A percentile compares a stretch with the other conserved stretches of the same genome.
Conservation (phyloP, 768 basidiomycete species). For the Lentinula guzmanii region DNA sequence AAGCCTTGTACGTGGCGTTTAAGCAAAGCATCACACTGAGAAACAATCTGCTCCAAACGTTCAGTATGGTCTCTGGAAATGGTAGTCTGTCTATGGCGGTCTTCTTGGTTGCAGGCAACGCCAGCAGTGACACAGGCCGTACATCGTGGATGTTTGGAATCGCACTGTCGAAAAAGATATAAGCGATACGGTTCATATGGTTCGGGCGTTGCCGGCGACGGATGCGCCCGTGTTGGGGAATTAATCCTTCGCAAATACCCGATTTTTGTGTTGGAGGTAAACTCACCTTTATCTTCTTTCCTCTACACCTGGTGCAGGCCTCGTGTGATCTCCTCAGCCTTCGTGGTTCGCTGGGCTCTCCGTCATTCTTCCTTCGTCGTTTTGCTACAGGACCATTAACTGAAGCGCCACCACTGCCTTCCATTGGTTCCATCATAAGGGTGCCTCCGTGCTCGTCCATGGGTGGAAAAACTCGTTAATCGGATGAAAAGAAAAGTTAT, state of each 20-base stretch:
- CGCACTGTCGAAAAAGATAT: conserved; percentile 51
- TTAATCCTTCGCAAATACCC: conserved; percentile 3
- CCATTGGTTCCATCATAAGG: conserved; percentile 60
- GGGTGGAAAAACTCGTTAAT: neutral
- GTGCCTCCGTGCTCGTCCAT: conserved; percentile 13
- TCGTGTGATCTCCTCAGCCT: conserved; percentile 85
- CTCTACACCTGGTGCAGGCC: conserved; percentile 89
- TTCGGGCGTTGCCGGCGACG: conserved; percentile 4
- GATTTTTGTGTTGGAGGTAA: conserved; percentile 28
- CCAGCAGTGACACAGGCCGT: conserved; percentile 80
- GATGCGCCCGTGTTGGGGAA: conserved; percentile 2
- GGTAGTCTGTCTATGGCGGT: conserved; percentile 81
- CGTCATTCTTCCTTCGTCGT: conserved; percentile 53
- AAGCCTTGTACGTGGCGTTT: conserved; percentile 69
- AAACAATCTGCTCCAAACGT: conserved; percentile 73
- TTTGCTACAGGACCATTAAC: conserved; percentile 42
- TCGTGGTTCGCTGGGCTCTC: conserved; percentile 61
- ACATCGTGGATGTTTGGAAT: conserved; percentile 85
- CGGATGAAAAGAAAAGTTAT: neutral
- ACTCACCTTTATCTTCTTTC: conserved; percentile 91
- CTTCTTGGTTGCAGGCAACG: conserved; percentile 80
- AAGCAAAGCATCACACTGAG: conserved; percentile 73
- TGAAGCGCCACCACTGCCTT: conserved; percentile 38
- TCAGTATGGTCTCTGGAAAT: conserved; percentile 83
- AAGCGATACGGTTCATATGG: neutral